A percentile compares a stretch with the other conserved stretches of the same genome.
Conservation (phyloP, 495 filamentous ascomycete species). For the Hypomontagnella monticulosa region DNA sequence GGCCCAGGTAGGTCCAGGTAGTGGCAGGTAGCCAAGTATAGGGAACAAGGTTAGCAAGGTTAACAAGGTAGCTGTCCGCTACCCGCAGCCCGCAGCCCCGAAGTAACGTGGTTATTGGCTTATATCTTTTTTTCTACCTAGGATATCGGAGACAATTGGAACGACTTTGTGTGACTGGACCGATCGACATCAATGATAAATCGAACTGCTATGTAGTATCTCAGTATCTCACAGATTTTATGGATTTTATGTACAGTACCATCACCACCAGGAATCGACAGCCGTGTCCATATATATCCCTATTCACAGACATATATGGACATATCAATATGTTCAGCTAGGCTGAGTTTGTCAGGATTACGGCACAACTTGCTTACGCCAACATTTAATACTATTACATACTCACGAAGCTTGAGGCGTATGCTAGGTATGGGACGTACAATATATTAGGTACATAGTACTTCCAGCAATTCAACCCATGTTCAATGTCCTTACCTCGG, state of each 20-base stretch:
- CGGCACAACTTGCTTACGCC: not conserved
- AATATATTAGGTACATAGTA: not conserved
- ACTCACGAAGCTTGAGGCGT: not conserved
- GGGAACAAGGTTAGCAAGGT: no score
- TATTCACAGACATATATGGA: not conserved
- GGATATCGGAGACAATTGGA: constrained; percentile 3
- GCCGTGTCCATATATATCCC: not conserved
- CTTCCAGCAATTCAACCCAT: not conserved
- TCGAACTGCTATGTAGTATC: not conserved
- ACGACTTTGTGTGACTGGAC: not conserved
- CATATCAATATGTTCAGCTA: not conserved
- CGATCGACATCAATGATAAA: not conserved
- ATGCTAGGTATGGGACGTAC: not conserved
- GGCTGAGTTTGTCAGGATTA: not conserved
- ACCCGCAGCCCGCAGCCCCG: constrained; percentile 3
- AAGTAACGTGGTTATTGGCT: not conserved
- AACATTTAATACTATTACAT: not conserved
- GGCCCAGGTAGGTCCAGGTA: constrained; percentile 1
- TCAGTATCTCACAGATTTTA: not conserved
- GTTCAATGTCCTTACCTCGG: constrained; percentile 29
- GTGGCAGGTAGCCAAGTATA: not conserved
- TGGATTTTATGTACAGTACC: not conserved
- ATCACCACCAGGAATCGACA: not conserved
- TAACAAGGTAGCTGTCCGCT: constrained; percentile 8
- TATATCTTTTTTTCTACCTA: constrained; percentile 8